Conservation (phyloP, 2,329 filamentous ascomycete genomes). For the Claviceps quebecensis region DNA sequence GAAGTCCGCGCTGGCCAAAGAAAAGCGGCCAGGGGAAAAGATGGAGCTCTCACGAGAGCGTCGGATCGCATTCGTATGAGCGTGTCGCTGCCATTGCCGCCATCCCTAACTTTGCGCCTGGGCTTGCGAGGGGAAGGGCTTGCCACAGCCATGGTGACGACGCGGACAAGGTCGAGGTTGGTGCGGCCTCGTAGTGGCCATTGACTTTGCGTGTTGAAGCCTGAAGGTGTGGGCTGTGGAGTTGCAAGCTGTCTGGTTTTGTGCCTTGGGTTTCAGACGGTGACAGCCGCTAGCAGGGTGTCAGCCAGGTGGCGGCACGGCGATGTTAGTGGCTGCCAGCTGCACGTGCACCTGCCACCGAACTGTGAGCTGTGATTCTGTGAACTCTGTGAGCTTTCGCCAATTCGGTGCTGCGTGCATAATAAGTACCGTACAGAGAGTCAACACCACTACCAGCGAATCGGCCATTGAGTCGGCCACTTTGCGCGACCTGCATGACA, state of each 20-base stretch:
- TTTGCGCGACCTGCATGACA: too few relatives aligned
- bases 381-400: too few relatives aligned
- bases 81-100: conserved; percentile 26
- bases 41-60: conserved; percentile 43
- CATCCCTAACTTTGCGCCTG: conserved; percentile 39
- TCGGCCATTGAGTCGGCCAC: too few relatives aligned
- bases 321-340: too few relatives aligned
- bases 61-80: conserved; percentile 19
- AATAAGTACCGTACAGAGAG: too few relatives aligned
- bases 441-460: too few relatives aligned
- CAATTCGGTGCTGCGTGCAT: too few relatives aligned
- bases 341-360: too few relatives aligned
- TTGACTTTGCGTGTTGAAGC: neutral
- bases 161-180: conserved; percentile 3
- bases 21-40: conserved; percentile 86
- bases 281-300: too few relatives aligned
- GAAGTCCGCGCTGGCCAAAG: conserved; percentile 81
- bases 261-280: too few relatives aligned
- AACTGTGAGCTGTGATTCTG: too few relatives aligned
- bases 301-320: too few relatives aligned
- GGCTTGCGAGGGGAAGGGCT: conserved; percentile 44
- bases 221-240: neutral
- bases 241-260: neutral
- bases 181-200: neutral
- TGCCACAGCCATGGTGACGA: conserved; percentile 30